phyloP scores from a whole-genome alignment of 768 basidiomycete genomes.

The Kondoa malvinella region DNA sequence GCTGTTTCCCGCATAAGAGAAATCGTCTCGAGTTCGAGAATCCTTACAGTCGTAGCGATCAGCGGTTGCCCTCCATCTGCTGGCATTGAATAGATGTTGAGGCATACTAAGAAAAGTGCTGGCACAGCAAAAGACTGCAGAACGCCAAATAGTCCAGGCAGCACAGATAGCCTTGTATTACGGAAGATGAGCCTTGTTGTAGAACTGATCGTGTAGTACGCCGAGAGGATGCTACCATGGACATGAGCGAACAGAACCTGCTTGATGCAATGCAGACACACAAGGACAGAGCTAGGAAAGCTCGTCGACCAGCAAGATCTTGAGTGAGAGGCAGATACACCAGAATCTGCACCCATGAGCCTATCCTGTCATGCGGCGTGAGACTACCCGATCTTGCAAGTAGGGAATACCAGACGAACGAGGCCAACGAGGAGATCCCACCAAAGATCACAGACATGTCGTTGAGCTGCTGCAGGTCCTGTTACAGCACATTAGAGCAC shows the following conservation, averaged over 20 bases:
- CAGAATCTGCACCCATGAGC: constrained; percentile 17
- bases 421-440: neutral
- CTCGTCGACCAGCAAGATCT: constrained; percentile 25
- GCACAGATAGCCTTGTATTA: constrained; percentile 21
- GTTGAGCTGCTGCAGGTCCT: no score
- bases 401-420: neutral
- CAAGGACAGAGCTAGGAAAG: constrained; percentile 21
- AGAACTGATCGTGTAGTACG: constrained; percentile 13
- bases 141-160: constrained; percentile 15
- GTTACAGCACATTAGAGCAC: neutral
- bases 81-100: constrained; percentile 29
- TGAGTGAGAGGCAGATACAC: constrained; percentile 28
- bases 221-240: constrained; percentile 11
- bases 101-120: constrained; percentile 24
- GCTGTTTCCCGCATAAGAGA: neutral
- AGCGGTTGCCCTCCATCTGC: constrained; percentile 13
- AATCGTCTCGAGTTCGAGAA: neutral
- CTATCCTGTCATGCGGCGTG: no score
- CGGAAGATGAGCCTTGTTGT: constrained; percentile 14
- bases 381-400: neutral
- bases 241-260: no score
- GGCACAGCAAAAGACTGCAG: constrained; percentile 23
- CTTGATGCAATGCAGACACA: no score
- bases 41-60: neutral
- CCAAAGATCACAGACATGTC: neutral